Conservation (phyloP, 768 basidiomycete species). For the Inosperma sp. region DNA sequence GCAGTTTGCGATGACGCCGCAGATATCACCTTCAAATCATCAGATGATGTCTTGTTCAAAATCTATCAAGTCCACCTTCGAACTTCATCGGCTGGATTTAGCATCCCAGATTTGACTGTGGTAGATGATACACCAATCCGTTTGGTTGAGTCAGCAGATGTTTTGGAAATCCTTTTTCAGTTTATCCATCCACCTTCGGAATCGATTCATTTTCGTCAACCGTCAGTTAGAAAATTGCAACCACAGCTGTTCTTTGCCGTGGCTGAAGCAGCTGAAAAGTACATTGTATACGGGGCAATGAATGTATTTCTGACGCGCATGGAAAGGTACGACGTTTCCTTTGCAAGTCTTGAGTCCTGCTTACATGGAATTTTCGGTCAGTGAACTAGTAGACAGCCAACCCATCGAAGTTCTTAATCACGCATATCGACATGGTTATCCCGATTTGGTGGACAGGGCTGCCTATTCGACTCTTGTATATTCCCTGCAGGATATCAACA, state of each 20-base stretch:
- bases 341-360: neutral
- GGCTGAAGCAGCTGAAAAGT: no score
- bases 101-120: neutral
- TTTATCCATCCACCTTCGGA: conserved; percentile 7
- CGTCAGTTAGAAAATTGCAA: conserved; percentile 1
- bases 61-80: neutral
- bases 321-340: conserved; percentile 9
- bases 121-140: neutral
- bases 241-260: conserved; percentile 11
- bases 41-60: conserved; percentile 1
- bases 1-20: conserved; percentile 5
- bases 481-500: neutral
- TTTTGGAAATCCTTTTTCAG: conserved; percentile 12
- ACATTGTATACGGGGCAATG: conserved; percentile 23
- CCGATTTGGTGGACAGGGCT: neutral
- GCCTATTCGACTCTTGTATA: neutral
- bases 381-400: neutral
- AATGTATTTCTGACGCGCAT: conserved; percentile 17
- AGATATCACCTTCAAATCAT: conserved; percentile 1
- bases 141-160: conserved; percentile 1
- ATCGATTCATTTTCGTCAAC: conserved; percentile 2
- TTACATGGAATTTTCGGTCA: neutral
- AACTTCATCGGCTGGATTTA: neutral
- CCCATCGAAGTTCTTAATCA: no score
- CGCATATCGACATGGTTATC: conserved; percentile 11